Conservation (phyloP, 805 yeast genomes). For the Saccharomycopsis sp. region DNA sequence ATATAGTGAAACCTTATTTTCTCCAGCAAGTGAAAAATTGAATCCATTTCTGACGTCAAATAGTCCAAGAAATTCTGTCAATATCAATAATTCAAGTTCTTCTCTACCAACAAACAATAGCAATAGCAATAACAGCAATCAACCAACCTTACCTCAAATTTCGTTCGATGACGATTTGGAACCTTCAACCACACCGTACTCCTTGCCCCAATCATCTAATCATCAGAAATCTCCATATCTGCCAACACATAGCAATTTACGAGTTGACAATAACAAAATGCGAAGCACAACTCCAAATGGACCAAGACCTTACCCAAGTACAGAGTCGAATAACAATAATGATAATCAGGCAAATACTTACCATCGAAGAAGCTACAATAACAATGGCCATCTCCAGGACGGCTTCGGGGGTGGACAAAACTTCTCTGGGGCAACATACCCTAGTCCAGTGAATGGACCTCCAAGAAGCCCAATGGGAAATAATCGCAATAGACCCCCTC, state of each 20-base stretch:
- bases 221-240: not conserved
- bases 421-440: too few species aligned
- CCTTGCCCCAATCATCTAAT: not conserved
- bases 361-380: too few species aligned
- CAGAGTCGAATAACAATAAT: not conserved
- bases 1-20: slow-evolving; percentile 16
- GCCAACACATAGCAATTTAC: not conserved
- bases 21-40: slow-evolving; percentile 15
- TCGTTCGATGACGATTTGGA: slow-evolving; percentile 13
- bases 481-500: too few species aligned
- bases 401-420: too few species aligned
- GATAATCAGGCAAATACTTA: not conserved
- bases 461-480: too few species aligned
- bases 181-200: not conserved
- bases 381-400: too few species aligned
- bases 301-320: not conserved
- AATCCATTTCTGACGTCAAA: slow-evolving; percentile 3
- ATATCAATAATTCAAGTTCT: not conserved
- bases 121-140: not conserved
- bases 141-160: slow-evolving; percentile 17
- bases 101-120: not conserved
- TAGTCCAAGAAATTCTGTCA: not conserved
- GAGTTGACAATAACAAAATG: not conserved
- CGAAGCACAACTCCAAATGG: not conserved
- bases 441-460: too few species aligned